These are phyloP conservation scores for Aspergillus hortae DNA, from an alignment of 2,329 filamentous ascomycete genomes.

Conservation along the genomic window DNA sequence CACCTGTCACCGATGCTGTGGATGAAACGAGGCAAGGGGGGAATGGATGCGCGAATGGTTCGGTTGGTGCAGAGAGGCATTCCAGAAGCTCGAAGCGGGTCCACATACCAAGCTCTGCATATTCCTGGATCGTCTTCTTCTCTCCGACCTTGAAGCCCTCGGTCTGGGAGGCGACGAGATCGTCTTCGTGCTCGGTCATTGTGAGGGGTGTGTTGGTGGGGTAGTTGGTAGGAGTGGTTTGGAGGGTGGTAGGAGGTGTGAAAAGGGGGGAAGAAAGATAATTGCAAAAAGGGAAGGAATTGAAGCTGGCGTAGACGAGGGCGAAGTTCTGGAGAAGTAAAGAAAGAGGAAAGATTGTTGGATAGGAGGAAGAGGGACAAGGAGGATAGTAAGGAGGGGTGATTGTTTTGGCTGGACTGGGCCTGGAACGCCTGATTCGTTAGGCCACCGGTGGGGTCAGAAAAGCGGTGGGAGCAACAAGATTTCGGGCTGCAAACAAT, in stretches of 20 bases:
- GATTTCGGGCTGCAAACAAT: too few relatives aligned
- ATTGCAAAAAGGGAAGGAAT: neutral
- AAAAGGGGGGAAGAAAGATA: neutral
- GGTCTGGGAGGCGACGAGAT: slow-evolving; percentile 81
- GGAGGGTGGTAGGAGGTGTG: neutral
- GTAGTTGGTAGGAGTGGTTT: neutral
- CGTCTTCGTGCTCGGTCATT: slow-evolving; percentile 73
- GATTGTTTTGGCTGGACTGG: slow-evolving; percentile 8
- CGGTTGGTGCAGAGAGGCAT: neutral
- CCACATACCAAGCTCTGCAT: slow-evolving; percentile 80
- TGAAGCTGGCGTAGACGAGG: neutral
- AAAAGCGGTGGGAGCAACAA: slow-evolving; percentile 2
- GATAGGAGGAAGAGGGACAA: slow-evolving; percentile 1
- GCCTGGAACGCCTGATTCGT: slow-evolving; percentile 2
- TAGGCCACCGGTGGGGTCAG: neutral
- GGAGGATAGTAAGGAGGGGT: neutral
- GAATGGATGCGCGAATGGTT: neutral
- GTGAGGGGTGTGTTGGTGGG: slow-evolving; percentile 24
- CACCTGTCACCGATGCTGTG: too few relatives aligned
- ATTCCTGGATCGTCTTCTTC: slow-evolving; percentile 97
- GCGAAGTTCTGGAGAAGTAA: neutral
- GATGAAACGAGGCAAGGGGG: slow-evolving; percentile 2
- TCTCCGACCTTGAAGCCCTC: slow-evolving; percentile 97
- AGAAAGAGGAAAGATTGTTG: neutral
- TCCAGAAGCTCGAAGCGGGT: neutral